Conservation (phyloP, 2,329 filamentous ascomycete genomes). For the Pyricularia grisea region DNA sequence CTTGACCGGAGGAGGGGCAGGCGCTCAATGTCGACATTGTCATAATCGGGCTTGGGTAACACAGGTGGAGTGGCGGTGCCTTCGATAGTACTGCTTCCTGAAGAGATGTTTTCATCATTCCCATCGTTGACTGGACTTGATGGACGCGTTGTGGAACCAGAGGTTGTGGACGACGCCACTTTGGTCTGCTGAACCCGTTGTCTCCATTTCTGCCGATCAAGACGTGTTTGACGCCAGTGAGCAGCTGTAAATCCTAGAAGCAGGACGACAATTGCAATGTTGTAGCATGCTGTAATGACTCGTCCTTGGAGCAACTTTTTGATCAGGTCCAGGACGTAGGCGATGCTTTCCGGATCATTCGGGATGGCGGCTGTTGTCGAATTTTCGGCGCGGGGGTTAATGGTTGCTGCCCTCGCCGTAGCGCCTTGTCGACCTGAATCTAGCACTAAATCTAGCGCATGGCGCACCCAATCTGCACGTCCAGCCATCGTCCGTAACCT, state of each 20-base stretch:
- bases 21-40: constrained; percentile 22
- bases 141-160: background rate
- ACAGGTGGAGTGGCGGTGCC: constrained; percentile 16
- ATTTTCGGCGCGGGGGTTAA: background rate
- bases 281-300: constrained; percentile 22
- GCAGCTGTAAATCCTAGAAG: constrained; percentile 18
- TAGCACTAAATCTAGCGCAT: background rate
- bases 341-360: constrained; percentile 1
- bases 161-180: background rate
- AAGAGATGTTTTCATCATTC: constrained; percentile 16
- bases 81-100: constrained; percentile 23
- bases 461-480: background rate
- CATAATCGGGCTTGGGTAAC: constrained; percentile 12
- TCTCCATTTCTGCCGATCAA: constrained; percentile 15
- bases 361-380: background rate
- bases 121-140: background rate
- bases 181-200: constrained; percentile 10
- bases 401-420: background rate
- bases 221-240: constrained; percentile 16
- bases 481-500: background rate
- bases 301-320: constrained; percentile 15
- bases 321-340: constrained; percentile 4
- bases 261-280: constrained; percentile 19
- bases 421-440: background rate
- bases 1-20: constrained; percentile 19